Conservation (phyloP, 495 filamentous ascomycete species). For the Elasticomyces elasticus region DNA sequence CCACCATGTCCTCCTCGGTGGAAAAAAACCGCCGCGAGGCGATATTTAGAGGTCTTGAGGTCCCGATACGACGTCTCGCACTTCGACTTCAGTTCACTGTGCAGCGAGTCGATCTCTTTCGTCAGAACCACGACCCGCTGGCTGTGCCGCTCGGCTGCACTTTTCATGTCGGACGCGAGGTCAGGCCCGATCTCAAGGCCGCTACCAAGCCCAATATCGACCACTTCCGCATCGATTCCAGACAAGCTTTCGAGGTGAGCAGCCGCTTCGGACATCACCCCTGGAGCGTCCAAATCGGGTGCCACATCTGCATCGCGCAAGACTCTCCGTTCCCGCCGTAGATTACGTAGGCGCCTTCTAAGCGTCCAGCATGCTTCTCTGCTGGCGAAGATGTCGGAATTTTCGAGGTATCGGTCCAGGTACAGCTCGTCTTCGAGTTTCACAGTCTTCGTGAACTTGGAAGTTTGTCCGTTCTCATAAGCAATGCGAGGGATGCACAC, state of each 20-base stretch:
- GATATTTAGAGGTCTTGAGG: conserved; percentile 55
- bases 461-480: conserved; percentile 43
- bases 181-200: background rate
- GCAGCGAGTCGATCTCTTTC: conserved; percentile 39
- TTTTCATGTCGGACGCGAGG: conserved; percentile 1
- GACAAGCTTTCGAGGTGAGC: background rate
- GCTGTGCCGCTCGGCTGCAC: conserved; percentile 34
- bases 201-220: background rate
- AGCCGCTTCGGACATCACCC: background rate
- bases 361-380: conserved; percentile 64
- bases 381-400: conserved; percentile 47
- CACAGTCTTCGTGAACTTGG: conserved; percentile 72
- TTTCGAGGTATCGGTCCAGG: conserved; percentile 82
- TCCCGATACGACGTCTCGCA: conserved; percentile 54
- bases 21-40: conserved; percentile 85
- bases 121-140: conserved; percentile 31
- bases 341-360: conserved; percentile 40
- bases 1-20: conserved; percentile 59
- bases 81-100: conserved; percentile 43
- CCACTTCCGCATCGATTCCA: background rate
- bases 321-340: conserved; percentile 44
- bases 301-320: background rate
- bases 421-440: conserved; percentile 67
- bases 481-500: conserved; percentile 76
- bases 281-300: background rate